Percentiles rank a stretch among this genome's conserved stretches.
Conservation (phyloP, 768 basidiomycete species). For the Kwoniella dendrophila region DNA sequence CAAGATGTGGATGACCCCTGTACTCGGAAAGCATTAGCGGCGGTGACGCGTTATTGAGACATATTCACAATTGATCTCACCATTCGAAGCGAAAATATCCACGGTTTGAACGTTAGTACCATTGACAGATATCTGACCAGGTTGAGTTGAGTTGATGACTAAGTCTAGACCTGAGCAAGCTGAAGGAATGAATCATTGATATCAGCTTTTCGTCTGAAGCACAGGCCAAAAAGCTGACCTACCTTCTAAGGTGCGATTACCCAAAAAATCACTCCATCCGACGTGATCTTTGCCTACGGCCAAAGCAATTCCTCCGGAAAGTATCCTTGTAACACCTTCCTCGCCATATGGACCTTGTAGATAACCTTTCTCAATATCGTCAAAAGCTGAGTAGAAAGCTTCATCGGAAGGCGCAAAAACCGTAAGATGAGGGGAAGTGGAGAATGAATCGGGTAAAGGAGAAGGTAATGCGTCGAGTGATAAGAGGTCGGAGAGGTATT, state of each 20-base stretch:
- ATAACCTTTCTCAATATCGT: conserved; percentile 78
- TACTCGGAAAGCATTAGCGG: too few species aligned
- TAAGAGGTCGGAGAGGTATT: conserved; percentile 74
- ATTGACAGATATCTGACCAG: conserved; percentile 58
- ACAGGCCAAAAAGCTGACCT: not conserved
- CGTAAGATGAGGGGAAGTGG: conserved; percentile 69
- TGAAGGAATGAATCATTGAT: not conserved
- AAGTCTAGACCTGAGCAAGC: conserved; percentile 33
- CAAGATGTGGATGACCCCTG: conserved; percentile 82
- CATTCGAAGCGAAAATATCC: conserved; percentile 89
- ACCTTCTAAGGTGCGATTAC: conserved; percentile 24
- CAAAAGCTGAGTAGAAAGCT: conserved; percentile 73
- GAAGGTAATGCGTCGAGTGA: conserved; percentile 55
- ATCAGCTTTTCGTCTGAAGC: not conserved
- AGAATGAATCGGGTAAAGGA: conserved; percentile 60
- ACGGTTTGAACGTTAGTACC: conserved; percentile 63
- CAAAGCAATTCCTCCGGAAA: conserved; percentile 59
- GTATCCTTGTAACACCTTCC: conserved; percentile 74
- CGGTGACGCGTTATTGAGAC: not conserved
- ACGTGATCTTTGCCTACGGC: conserved; percentile 44
- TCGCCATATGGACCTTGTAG: conserved; percentile 83
- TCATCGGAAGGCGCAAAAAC: conserved; percentile 83
- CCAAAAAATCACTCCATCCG: conserved; percentile 55
- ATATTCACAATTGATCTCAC: conserved; percentile 28
- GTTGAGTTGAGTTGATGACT: conserved; percentile 58